Percentiles rank a stretch among this genome's conserved stretches.
Evolutionary conservation across 2,329 filamentous ascomycete genomes (phyloP).

Genomic region (Aspergillus ochraceoroseus): DNA sequence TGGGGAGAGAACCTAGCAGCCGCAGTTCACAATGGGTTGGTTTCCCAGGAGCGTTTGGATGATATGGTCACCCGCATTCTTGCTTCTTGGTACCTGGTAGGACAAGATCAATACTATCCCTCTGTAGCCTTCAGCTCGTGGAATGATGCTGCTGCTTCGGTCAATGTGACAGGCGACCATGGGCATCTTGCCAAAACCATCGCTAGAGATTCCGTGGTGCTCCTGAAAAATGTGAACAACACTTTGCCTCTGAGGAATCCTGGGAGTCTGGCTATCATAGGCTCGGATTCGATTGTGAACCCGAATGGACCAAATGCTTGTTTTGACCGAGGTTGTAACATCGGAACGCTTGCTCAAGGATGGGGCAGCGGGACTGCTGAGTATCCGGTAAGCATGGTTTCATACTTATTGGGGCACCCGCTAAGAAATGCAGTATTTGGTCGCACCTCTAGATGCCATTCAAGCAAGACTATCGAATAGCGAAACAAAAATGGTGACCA

Average conservation of each 20-base stretch:
- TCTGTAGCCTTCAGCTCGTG: constrained; percentile 46
- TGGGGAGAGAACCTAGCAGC: constrained; percentile 44
- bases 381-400: constrained; percentile 48
- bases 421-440: constrained; percentile 35
- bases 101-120: constrained; percentile 45
- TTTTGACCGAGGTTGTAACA: constrained; percentile 60
- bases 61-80: constrained; percentile 57
- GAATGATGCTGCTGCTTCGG: constrained; percentile 34
- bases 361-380: constrained; percentile 71
- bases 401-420: too few relatives aligned
- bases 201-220: constrained; percentile 45
- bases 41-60: constrained; percentile 53
- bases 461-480: constrained; percentile 35
- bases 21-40: constrained; percentile 57
- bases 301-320: constrained; percentile 50
- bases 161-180: constrained; percentile 11
- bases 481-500: constrained; percentile 42
- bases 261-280: constrained; percentile 48
- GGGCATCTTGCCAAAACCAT: constrained; percentile 35
- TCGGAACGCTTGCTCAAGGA: constrained; percentile 63
- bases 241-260: constrained; percentile 46
- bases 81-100: constrained; percentile 48
- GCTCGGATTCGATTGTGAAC: constrained; percentile 47
- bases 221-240: constrained; percentile 45
- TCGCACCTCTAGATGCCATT: constrained; percentile 44